Conservation (phyloP, 2,329 filamentous ascomycete genomes). For the Claviceps africana region DNA sequence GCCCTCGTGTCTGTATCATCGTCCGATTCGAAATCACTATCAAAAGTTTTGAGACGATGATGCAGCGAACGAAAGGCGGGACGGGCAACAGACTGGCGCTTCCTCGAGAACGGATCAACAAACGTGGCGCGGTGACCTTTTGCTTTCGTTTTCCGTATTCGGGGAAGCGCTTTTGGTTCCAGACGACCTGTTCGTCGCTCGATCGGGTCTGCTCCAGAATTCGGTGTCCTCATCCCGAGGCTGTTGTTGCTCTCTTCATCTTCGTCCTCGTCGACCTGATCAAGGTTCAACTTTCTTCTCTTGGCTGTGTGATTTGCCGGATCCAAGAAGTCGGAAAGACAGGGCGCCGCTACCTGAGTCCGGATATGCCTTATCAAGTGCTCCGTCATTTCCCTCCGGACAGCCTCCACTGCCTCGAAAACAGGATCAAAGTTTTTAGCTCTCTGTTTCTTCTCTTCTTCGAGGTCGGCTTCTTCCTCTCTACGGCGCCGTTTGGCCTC, state of each 20-base stretch:
- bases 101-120: conserved; percentile 51
- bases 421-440: conserved; percentile 88
- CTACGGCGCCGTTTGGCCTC: conserved; percentile 51
- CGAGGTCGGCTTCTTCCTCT: conserved; percentile 69
- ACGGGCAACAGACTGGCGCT: conserved; percentile 41
- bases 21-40: conserved; percentile 70
- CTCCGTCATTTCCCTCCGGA: conserved; percentile 69
- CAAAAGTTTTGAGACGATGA: conserved; percentile 50
- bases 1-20: conserved; percentile 53
- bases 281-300: conserved; percentile 63
- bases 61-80: conserved; percentile 68
- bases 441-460: conserved; percentile 79
- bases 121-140: conserved; percentile 46
- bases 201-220: conserved; percentile 45
- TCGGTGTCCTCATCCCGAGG: conserved; percentile 50
- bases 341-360: conserved; percentile 68
- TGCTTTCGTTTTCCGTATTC: conserved; percentile 57
- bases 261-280: conserved; percentile 48
- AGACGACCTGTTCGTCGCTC: conserved; percentile 45
- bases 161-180: conserved; percentile 49
- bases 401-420: conserved; percentile 62
- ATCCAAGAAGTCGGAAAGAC: conserved; percentile 68
- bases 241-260: conserved; percentile 46
- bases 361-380: conserved; percentile 84
- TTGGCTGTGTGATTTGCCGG: conserved; percentile 69